Evolutionary conservation across 106 monocot species (phyloP), one percentile per base, ranked within the genome.

Genomic region (Amphibolis antarctica): DNA sequence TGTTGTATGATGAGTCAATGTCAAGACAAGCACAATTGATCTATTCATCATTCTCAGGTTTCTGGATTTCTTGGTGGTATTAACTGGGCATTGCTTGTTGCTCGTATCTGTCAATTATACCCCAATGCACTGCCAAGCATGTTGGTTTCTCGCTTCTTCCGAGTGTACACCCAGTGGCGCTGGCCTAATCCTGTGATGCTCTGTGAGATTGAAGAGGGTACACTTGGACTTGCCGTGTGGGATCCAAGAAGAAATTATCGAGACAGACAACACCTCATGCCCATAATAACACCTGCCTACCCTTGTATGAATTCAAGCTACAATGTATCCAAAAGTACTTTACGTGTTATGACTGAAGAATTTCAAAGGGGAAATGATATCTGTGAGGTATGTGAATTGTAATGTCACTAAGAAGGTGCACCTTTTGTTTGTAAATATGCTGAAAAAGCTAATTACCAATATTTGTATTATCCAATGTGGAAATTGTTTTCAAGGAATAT

Each of bases 101-200:
- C 89, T 36, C 85, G 96, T 10, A 90, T 96, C 62, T 96, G 96
- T 48, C 96, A 96, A 60, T 51, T 96, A 58, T 96, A 90, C 54
- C 96, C 96, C 10, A 86, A 96, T 84, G 89, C 90, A 47, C 65
- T 82, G n/a, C 90, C 96, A 0, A 84, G 84, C 71, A 96, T 82
- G 82, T 69, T 96, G 64, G 86, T 96, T 18, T 86, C 90, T 53
- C 96, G 96, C 3, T 96, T 96, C 61, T 96, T 96, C 49, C 64
- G 84, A 63, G 96, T 96, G 14, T 96, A 73, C 67, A 86, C 84
- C 1, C 83, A 90, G 46, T 96, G 96, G 96, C 81, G 86, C 19
- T 96, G 96, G 96, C 96, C 96, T 66, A 96, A 96, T 73, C 96
- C 96, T 46, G 96, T 96, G 29, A 90, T 96, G 96, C 74, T 96